Evolutionary conservation across 139 green algal species (phyloP), one percentile per base, ranked within the genome.

Genomic region (Chlamydomonas sp.): DNA sequence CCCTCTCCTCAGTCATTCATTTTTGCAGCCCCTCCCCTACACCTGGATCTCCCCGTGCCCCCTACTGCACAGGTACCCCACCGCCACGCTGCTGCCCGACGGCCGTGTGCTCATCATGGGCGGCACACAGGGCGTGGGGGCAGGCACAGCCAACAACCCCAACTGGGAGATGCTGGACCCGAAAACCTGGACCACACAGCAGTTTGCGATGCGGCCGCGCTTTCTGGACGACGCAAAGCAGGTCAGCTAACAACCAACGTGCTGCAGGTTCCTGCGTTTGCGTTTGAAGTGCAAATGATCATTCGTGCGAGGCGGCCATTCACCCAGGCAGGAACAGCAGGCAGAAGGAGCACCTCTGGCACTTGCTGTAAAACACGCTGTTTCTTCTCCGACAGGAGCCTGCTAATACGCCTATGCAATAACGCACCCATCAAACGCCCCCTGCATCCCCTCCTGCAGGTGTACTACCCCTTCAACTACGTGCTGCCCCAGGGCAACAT

Each of bases 381-480:
- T 49, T 49, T 49, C 31, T 49, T 49, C 31, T 49, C 31, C 31
- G 31, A 49, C 31, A 49, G 31, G 31, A 49, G 31, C 10, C 10
- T 10, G 10, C 12, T 10, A 71, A 18, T 14, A 18, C 10, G 66
- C 66, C 10, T 10, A 10, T 71, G 66, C 66, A 14, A 18, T 18
- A 18, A 14, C 12, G 66, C 62, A 5, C 17, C 5, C 5, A 57
- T 3, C 10, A 49, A 49, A 14, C 31, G 49, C 63, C 31, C 59
- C 17, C 49, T 9, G 4, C 49, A 58, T 67, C 49, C 49, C 64
- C 6, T 16, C 67, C 69, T n/a, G 6, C 75, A 87, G 74, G 59
- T 83, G 20, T 90, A 89, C 82, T 89, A 92, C 72, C 90, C 85
- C 10, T 90, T 90, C 58, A 89, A 90, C 74, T 90, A 88, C 59